phyloP scores from a whole-genome alignment of 371 early-diverging fungal genomes.

The Mucor lusitanicus region DNA sequence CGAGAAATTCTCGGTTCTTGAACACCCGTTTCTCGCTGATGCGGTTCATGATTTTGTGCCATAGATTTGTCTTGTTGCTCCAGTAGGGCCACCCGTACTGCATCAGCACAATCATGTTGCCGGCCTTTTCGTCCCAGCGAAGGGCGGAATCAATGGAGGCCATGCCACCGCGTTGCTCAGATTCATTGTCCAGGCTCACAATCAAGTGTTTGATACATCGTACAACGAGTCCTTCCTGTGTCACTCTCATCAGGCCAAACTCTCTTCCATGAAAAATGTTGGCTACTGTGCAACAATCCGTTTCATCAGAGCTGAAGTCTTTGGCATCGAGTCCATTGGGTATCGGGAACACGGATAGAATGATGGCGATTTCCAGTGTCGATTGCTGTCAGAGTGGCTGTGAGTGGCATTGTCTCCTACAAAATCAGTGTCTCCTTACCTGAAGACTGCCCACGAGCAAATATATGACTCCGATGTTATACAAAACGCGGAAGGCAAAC shows the following conservation, averaged over 20 bases:
- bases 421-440: constrained; percentile 15
- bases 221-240: constrained; percentile 48
- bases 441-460: constrained; percentile 50
- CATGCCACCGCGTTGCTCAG: constrained; percentile 46
- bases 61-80: constrained; percentile 43
- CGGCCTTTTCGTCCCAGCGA: constrained; percentile 52
- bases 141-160: constrained; percentile 52
- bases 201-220: constrained; percentile 53
- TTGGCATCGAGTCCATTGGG: constrained; percentile 38
- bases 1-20: constrained; percentile 47
- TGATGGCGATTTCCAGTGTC: constrained; percentile 50
- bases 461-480: constrained; percentile 52
- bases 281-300: constrained; percentile 38
- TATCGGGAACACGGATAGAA: constrained; percentile 51
- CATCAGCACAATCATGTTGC: constrained; percentile 53
- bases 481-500: constrained; percentile 53
- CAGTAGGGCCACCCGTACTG: constrained; percentile 59
- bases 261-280: constrained; percentile 44
- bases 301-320: constrained; percentile 44
- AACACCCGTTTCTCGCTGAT: constrained; percentile 45
- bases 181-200: constrained; percentile 47
- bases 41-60: constrained; percentile 41
- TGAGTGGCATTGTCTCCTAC: constrained; percentile 3
- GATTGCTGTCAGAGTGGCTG: constrained; percentile 34
- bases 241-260: constrained; percentile 52